A percentile compares a stretch with the other conserved stretches of the same genome.
phyloP scores from a whole-genome alignment of 768 basidiomycete species.

The Amanita phalloides region DNA sequence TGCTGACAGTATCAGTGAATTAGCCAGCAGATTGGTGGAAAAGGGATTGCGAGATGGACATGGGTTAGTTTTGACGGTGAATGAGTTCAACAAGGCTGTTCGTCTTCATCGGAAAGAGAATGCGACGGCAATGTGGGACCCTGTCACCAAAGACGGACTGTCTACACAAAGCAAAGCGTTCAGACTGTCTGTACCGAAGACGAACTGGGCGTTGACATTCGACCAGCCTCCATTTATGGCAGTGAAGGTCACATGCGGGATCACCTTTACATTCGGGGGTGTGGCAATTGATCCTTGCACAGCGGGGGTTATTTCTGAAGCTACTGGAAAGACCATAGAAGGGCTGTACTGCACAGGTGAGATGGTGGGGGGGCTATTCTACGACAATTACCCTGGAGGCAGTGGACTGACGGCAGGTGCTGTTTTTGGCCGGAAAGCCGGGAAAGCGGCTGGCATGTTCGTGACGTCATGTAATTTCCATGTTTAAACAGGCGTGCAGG shows the following conservation, averaged over 20 bases:
- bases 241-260: conserved; percentile 58
- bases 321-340: conserved; percentile 27
- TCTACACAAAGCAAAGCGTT: conserved; percentile 33
- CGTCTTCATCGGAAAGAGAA: conserved; percentile 23
- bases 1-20: conserved; percentile 33
- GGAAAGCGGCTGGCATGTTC: conserved; percentile 26
- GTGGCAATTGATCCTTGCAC: conserved; percentile 47
- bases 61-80: conserved; percentile 34
- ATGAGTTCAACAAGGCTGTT: conserved; percentile 41
- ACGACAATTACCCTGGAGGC: conserved; percentile 59
- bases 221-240: conserved; percentile 47
- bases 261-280: conserved; percentile 69
- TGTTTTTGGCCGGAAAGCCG: conserved; percentile 53
- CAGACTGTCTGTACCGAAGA: conserved; percentile 38
- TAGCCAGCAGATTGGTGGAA: conserved; percentile 34
- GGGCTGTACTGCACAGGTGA: conserved; percentile 62
- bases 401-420: conserved; percentile 57
- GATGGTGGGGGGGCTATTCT: conserved; percentile 57
- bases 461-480: conserved; percentile 11
- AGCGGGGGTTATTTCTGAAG: conserved; percentile 36
- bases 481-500: not conserved
- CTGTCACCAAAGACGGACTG: conserved; percentile 51
- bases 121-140: conserved; percentile 38
- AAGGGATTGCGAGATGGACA: conserved; percentile 35
- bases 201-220: conserved; percentile 58